Evolutionary conservation across 257 asterid genomes (phyloP), one percentile per base, ranked within the genome.

Genomic region (Paulownia fortunei): DNA sequence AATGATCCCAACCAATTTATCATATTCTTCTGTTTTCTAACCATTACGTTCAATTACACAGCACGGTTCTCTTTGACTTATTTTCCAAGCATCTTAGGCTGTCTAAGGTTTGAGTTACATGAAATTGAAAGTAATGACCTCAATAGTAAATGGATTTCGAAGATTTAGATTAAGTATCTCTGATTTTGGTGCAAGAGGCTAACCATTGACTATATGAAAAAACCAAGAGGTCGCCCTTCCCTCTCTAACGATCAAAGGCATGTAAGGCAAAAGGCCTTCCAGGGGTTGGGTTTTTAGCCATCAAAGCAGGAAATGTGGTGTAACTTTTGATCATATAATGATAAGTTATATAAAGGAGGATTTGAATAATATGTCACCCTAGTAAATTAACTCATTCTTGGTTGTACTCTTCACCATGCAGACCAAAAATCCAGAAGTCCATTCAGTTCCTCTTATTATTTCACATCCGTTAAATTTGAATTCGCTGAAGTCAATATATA

Each of bases 1-100:
- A 23, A 54, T 64, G 24, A 19, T 72, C 64, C 58, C 47, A 77
- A 64, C 76, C 59, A 34, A 74, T 63, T 32, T 77, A 56, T n/a
- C 24, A 30, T 10, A 61, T 47, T 52, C 70, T 42, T 77, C 21
- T 24, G 54, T 69, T 59, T 78, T 60, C 67, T 76, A 8, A 10
- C 56, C 3, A 12, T 75, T 41, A 61, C 46, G 61, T 60, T 59
- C 69, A 19, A 32, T 80, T n/a, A 21, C 44, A 54, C 21, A 15
- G 19, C 51, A 30, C 18, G 36, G 19, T 76, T 47, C 65, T 61
- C 10, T 61, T 46, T 26, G 13, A 27, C 75, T 64, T 30, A 15
- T 76, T 68, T 49, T 30, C 11, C 2, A 5, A 69, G 52, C 54
- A 49, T 49, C 73, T 60, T 69, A 6, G 11, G 13, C 24, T 24